Percentiles rank a stretch among this genome's conserved stretches.
phyloP scores from a whole-genome alignment of 257 asterid species.

The Solanum bukasovii region DNA sequence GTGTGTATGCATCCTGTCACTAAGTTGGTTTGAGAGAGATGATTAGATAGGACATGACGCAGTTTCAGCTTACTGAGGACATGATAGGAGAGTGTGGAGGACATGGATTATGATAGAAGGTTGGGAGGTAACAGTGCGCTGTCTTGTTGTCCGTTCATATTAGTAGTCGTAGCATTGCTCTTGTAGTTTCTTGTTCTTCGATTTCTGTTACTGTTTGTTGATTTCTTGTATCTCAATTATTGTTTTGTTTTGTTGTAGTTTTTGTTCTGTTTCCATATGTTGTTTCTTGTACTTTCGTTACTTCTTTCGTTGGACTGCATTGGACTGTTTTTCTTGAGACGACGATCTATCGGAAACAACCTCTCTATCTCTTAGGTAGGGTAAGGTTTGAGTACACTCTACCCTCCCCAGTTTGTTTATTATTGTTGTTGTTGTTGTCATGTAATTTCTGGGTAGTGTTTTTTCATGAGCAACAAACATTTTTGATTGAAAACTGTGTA shows the following conservation, averaged over 20 bases:
- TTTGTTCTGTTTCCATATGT: background rate
- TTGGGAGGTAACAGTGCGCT: background rate
- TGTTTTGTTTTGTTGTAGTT: background rate
- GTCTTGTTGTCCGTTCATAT: background rate
- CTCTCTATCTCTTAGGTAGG: background rate
- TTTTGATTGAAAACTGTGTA: background rate
- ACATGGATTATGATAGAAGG: background rate
- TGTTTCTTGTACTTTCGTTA: background rate
- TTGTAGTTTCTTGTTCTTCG: background rate
- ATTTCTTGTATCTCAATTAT: background rate
- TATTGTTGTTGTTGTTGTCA: background rate
- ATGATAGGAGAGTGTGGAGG: background rate
- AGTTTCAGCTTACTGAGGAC: background rate
- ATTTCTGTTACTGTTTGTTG: background rate
- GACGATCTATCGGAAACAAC: background rate
- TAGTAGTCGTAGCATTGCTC: background rate
- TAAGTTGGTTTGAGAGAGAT: background rate
- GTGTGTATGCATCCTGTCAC: background rate
- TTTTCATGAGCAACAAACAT: background rate
- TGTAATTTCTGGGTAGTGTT: background rate
- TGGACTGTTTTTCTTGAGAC: background rate
- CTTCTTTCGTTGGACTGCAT: background rate
- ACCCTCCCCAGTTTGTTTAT: background rate
- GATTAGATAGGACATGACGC: background rate
- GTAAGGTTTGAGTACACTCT: background rate